Evolutionary conservation across 306 rosid species (phyloP), one percentile per base, ranked within the genome.

Genomic region (Castanea mollissima): DNA sequence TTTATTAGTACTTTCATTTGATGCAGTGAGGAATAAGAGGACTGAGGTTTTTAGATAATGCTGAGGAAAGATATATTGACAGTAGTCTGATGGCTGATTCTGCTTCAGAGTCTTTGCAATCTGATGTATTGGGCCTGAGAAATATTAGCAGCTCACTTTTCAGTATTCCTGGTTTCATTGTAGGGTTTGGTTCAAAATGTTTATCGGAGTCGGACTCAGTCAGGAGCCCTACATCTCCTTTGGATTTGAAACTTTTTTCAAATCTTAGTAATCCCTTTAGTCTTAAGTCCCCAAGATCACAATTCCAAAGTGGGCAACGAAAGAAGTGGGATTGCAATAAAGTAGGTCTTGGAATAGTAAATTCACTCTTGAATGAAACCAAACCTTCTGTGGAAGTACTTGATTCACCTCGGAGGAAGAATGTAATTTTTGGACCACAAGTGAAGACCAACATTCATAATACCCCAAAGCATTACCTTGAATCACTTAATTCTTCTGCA

Each of bases 141-240:
- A 83, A 90, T 59, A 75, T 65, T 78, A 82, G 90, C 82, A 83
- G 87, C 84, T 87, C 95, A 41, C 58, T 89, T 71, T 89, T 92
- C 89, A 83, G 84, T 65, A 84, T 84, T 74, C 84, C 91, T 71
- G 91, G 93, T 84, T 93, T 87, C 83, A 82, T 88, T 65, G 76
- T 87, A 7, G 95, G 98, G 46, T 72, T 85, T 78, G 78, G 86
- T 58, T 75, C 82, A 6, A 93, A 87, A 81, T 80, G 85, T 52
- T 86, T 84, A 35, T 78, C 84, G 2, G 93, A 93, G 38, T 80
- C 88, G 20, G 96, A 90, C 82, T 90, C 93, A 9, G 85, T 77
- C 18, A 83, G 92, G 88, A 94, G 98, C 72, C 97, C 98, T 68
- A 89, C 95, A 27, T 92, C 96, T 78, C 93, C 97, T 79, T 82